Evolutionary conservation across 148 eudicot species (phyloP), one percentile per base, ranked within the genome.

Genomic region (Silene conica): DNA sequence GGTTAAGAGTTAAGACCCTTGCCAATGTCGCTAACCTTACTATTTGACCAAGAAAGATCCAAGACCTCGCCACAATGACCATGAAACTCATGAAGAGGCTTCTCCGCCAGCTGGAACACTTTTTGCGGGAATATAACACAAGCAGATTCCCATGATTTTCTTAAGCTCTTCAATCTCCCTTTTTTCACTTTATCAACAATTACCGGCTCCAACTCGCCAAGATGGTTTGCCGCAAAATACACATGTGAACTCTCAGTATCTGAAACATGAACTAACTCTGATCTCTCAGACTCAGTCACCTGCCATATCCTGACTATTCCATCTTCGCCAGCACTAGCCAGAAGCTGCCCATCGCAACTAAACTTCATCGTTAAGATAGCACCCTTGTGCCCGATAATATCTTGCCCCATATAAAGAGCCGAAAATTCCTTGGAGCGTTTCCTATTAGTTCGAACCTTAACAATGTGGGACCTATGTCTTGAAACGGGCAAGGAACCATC

Each of bases 281-380:
- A 72, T 34, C 82, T 83, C 76, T 85, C 87, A 6, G 79, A 77
- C 78, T 88, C 93, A 12, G 71, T 77, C 80, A 88, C 89, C 66
- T 83, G 80, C 97, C 98, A 95, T 6, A 95, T 82, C 74, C 97
- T 91, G 26, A 95, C 92, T 41, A 87, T 66, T 18, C 93, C 87
- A 81, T 95, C 96, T 78, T 89, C 92, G 34, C 97, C 96, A 41
- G 88, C 92, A 83, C 88, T 91, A 4, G 97, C 98, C 62, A 95
- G 73, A 74, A 81, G 82, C 73, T 76, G 82, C 6, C 96, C 96
- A 78, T 92, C 96, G 34, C 80, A 92, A 81, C 98, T 95, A 79
- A 95, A 95, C 76, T 89, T 92, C 89, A 95, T 90, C 2, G 93
- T 82, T 64, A 84, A 80, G 62, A 95, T 90, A 41, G 96, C 88